These are phyloP conservation scores for Talaromyces sp. DNA, from an alignment of 2,329 filamentous ascomycete species.

Conservation along the genomic window DNA sequence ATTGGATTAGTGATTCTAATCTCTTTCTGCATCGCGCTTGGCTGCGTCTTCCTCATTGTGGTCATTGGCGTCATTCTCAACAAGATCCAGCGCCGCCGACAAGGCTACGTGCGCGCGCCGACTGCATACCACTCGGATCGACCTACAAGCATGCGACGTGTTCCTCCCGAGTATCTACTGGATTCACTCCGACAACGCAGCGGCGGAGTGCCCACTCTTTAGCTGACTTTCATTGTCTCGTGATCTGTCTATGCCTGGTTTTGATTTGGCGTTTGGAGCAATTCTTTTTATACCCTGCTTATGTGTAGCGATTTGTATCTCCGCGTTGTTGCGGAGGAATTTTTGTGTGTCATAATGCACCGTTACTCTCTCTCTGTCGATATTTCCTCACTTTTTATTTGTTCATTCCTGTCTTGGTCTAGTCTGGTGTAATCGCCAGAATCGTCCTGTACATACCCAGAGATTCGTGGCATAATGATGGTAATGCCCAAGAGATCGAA, in stretches of 20 bases:
- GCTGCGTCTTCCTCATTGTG: constrained; percentile 44
- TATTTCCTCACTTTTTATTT: constrained; percentile 1
- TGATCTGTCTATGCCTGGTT: background rate
- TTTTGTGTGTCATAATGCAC: constrained; percentile 2
- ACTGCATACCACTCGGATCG: constrained; percentile 41
- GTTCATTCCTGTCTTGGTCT: background rate
- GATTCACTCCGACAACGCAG: constrained; percentile 32
- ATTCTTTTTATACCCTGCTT: constrained; percentile 10
- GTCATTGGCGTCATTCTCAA: constrained; percentile 42
- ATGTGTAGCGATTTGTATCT: constrained; percentile 9
- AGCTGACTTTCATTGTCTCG: background rate
- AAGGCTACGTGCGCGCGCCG: constrained; percentile 41
- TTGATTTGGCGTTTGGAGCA: background rate
- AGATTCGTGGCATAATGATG: constrained; percentile 11
- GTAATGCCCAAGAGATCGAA: constrained; percentile 5
- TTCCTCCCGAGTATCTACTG: constrained; percentile 43
- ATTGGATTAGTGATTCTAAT: constrained; percentile 42
- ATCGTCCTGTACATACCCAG: constrained; percentile 10
- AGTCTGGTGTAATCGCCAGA: background rate
- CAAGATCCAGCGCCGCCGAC: constrained; percentile 41
- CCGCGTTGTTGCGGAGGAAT: background rate
- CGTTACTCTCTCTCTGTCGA: constrained; percentile 8
- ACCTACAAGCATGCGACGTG: constrained; percentile 38
- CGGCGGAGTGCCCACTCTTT: constrained; percentile 30
- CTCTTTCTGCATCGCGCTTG: constrained; percentile 42